phyloP scores from a whole-genome alignment of 352 stramenopile genomes.

The Phytophthora cryptogea region DNA sequence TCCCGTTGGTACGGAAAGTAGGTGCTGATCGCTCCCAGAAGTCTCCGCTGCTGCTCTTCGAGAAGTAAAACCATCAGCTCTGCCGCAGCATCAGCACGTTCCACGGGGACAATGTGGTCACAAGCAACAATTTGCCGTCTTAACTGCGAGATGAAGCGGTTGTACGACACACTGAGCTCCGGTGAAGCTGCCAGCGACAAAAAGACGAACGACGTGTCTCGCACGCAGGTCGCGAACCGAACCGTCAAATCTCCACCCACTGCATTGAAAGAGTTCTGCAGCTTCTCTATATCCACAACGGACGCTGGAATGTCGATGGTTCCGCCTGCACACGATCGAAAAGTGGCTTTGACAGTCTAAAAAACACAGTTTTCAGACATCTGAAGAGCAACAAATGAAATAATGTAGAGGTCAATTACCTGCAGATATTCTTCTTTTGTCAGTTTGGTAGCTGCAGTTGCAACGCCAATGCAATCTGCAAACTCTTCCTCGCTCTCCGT shows the following conservation, averaged over 20 bases:
- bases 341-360: slow-evolving; percentile 3
- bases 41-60: slow-evolving; percentile 23
- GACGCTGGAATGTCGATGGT: slow-evolving; percentile 2
- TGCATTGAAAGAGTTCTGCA: background rate
- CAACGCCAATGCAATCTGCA: slow-evolving; percentile 7
- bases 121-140: slow-evolving; percentile 25
- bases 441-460: background rate
- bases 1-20: slow-evolving; percentile 21
- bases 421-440: slow-evolving; percentile 11
- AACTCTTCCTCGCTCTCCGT: slow-evolving; percentile 9
- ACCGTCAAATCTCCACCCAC: background rate
- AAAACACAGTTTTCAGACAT: background rate
- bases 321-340: background rate
- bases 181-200: background rate
- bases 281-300: background rate
- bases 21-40: slow-evolving; percentile 21
- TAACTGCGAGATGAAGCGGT: slow-evolving; percentile 24
- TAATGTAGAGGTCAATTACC: slow-evolving; percentile 2
- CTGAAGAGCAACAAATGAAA: too few relatives aligned
- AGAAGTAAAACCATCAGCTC: slow-evolving; percentile 11
- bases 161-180: slow-evolving; percentile 16
- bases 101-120: slow-evolving; percentile 36
- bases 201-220: slow-evolving; percentile 21
- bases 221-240: slow-evolving; percentile 12
- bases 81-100: slow-evolving; percentile 13